Evolutionary conservation across 2,329 filamentous ascomycete genomes (phyloP), one percentile per base, ranked within the genome.

Genomic region (Fusarium continuum): DNA sequence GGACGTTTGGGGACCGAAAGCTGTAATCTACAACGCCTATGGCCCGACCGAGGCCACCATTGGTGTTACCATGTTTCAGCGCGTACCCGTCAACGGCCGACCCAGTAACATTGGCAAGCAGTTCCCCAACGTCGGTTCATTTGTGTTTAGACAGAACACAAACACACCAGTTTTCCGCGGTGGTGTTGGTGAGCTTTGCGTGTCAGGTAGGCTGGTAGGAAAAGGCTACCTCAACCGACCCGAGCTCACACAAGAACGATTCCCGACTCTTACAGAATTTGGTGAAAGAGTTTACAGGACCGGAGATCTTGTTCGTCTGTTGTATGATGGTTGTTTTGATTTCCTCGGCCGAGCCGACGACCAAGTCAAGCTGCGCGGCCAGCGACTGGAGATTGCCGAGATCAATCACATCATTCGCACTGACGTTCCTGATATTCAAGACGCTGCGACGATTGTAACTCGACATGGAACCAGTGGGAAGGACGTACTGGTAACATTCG

Each of bases 21-120:
- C 83, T 2, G 92, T 93, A 36, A 93, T 98, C 13, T 94, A 96
- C 79, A 97, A 97, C 70, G 93, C 92, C 4, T 92, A 97, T 65
- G 93, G 93, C 0, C 94, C 93, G 2, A 97, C 93, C 0, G 94
- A 97, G 74, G 91, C 92, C 1, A 97, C 93, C 0, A 97, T 97
- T 63, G 93, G 93, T 6, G 91, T 93, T 29, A 97, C 93, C 0
- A 96, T 95, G 84, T 93, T 90, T 68, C 88, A 89, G n/a, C 84
- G 91, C 28, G 91, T 97, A 8, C 91, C 91, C 0, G 76, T 79
- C 17, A 91, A 90, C 64, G 92, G 92, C 0, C 90, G 92, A 25
- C 87, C 93, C 0, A 91, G 92, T 10, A 97, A 97, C 69, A 97
- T 97, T 66, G 93, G 93, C 1, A 84, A 83, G 22, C 91, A 92